These are phyloP conservation scores for Euclidium syriacum DNA, from an alignment of 345 rosid genomes.

Conservation along the genomic window DNA sequence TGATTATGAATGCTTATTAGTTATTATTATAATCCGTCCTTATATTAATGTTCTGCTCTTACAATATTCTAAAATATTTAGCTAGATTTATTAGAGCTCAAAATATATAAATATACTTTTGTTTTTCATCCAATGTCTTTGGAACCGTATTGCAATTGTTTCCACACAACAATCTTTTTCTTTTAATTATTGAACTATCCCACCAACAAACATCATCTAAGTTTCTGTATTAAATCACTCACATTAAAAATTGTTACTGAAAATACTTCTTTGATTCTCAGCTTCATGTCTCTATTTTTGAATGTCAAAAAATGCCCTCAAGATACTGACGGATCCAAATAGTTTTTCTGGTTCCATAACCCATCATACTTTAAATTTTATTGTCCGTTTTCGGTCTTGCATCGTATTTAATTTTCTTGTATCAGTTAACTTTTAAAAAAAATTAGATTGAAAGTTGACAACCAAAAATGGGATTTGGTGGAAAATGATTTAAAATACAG, in stretches of 20 bases:
- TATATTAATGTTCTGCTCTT: background rate
- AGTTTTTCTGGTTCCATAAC: background rate
- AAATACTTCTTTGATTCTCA: background rate
- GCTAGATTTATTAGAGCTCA: background rate
- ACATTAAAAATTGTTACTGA: background rate
- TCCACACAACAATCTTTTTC: background rate
- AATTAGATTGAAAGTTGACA: background rate
- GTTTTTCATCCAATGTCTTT: background rate
- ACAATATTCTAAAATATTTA: background rate
- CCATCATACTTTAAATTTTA: background rate
- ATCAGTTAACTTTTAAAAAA: background rate
- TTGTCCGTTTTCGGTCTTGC: conserved; percentile 3
- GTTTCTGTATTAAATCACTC: background rate
- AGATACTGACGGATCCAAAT: background rate
- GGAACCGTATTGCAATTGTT: conserved; percentile 2
- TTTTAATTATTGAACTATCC: background rate
- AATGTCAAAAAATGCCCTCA: background rate
- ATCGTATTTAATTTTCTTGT: background rate
- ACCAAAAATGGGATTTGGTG: background rate
- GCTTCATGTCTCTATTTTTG: background rate
- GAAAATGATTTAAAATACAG: background rate
- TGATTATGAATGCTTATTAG: too few relatives aligned
- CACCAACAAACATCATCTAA: conserved; percentile 8
- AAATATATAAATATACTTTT: background rate
- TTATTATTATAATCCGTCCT: too few relatives aligned